Conservation (phyloP, 371 early-diverging fungal genomes). For the Rhizopus sp. region DNA sequence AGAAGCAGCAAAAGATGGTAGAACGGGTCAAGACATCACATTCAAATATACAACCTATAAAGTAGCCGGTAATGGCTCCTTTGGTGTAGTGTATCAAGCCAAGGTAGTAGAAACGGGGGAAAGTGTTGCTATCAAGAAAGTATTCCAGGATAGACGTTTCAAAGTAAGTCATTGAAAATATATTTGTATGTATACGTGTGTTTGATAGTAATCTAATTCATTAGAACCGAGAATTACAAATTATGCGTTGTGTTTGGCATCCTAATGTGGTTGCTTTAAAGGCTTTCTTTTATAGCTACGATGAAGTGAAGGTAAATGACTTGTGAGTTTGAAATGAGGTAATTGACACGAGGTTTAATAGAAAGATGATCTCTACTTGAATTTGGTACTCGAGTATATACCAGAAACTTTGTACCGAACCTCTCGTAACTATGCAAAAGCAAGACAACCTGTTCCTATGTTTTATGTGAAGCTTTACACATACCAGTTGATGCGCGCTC, state of each 20-base stretch:
- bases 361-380: slow-evolving; percentile 85
- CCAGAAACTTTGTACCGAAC: slow-evolving; percentile 90
- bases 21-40: slow-evolving; percentile 79
- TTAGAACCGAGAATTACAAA: slow-evolving; percentile 90
- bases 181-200: neutral
- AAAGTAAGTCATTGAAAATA: slow-evolving; percentile 62
- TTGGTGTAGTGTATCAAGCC: slow-evolving; percentile 96
- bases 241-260: slow-evolving; percentile 85
- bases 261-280: slow-evolving; percentile 82
- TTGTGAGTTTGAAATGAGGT: slow-evolving; percentile 1
- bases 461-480: slow-evolving; percentile 94
- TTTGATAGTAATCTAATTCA: slow-evolving; percentile 2
- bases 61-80: slow-evolving; percentile 94
- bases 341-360: slow-evolving; percentile 10
- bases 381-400: slow-evolving; percentile 83
- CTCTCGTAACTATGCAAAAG: slow-evolving; percentile 80
- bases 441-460: slow-evolving; percentile 93
- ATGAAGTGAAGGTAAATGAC: slow-evolving; percentile 51
- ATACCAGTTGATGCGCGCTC: slow-evolving; percentile 94
- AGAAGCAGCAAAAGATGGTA: slow-evolving; percentile 82
- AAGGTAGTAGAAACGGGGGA: slow-evolving; percentile 80
- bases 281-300: slow-evolving; percentile 83
- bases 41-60: slow-evolving; percentile 88
- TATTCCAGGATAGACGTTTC: slow-evolving; percentile 94
- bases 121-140: slow-evolving; percentile 92